phyloP scores from a whole-genome alignment of 345 rosid species.

The Moricandia arvensis region DNA sequence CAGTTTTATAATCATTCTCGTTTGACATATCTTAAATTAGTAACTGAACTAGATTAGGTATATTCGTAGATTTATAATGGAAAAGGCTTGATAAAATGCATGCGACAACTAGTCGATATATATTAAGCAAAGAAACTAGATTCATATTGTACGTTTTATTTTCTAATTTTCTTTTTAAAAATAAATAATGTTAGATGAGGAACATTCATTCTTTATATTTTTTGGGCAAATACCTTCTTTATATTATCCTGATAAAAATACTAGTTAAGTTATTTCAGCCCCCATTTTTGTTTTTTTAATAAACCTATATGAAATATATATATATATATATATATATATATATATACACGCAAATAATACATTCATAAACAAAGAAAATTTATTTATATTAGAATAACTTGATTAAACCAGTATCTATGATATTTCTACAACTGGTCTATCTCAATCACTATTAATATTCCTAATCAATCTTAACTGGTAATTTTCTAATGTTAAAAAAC shows the following conservation, averaged over 20 bases:
- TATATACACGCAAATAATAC: too few species aligned
- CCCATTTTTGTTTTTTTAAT: too few species aligned
- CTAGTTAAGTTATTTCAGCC: too few species aligned
- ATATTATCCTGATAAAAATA: neutral
- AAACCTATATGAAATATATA: too few species aligned
- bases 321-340: too few species aligned
- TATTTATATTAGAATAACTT: too few species aligned
- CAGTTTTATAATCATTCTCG: slow-evolving; percentile 11
- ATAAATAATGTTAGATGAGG: neutral
- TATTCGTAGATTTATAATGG: neutral
- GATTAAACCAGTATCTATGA: neutral
- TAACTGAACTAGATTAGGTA: slow-evolving; percentile 7
- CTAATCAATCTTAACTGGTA: neutral
- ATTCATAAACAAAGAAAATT: neutral
- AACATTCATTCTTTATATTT: neutral
- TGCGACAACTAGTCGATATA: neutral
- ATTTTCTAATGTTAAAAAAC: too few species aligned
- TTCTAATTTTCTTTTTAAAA: neutral
- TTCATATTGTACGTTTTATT: neutral
- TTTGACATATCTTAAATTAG: neutral
- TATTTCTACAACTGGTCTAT: neutral
- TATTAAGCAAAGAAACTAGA: neutral
- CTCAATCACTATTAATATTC: neutral
- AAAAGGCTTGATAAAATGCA: slow-evolving; percentile 4
- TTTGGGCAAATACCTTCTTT: neutral